Percentiles rank a stretch among this genome's conserved stretches.
phyloP scores from a whole-genome alignment of 441 rosid genomes.

The Syzygium malaccense region DNA sequence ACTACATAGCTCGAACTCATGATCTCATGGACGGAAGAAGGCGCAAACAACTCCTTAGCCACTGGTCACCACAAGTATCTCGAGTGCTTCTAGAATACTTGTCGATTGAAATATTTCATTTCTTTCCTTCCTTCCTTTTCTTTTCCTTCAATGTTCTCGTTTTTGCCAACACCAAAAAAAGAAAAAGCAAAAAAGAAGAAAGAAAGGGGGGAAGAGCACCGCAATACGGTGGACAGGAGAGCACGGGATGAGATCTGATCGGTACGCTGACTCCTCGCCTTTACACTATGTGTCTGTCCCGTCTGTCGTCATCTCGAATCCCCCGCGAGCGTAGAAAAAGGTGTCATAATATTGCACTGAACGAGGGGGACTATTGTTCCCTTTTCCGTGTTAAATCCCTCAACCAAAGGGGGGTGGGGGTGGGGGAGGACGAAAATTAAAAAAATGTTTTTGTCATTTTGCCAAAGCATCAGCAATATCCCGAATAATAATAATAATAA shows the following conservation, averaged over 20 bases:
- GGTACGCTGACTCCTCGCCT: constrained; percentile 6
- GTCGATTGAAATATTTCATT: neutral
- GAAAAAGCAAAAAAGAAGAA: fast-evolving
- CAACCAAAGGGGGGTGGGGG: too few relatives aligned
- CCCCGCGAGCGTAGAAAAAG: constrained; percentile 25
- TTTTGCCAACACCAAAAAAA: neutral
- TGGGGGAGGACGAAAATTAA: too few relatives aligned
- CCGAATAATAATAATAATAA: neutral
- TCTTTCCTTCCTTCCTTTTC: neutral
- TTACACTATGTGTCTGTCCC: neutral
- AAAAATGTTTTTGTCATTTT: too few relatives aligned
- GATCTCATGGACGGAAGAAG: neutral
- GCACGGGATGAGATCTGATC: neutral
- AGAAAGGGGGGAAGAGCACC: neutral
- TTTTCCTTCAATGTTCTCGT: too few relatives aligned
- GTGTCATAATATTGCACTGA: neutral
- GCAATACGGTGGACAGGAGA: neutral
- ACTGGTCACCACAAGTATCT: neutral
- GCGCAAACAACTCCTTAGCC: neutral
- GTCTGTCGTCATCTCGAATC: constrained; percentile 26
- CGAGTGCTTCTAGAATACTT: neutral
- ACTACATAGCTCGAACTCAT: neutral
- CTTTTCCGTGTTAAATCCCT: constrained; percentile 9
- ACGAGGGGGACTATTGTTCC: constrained; percentile 16
- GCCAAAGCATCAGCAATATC: neutral